A percentile compares a stretch with the other conserved stretches of the same genome.
phyloP scores from a whole-genome alignment of 2,329 filamentous ascomycete species.

The Fusarium siculi region DNA sequence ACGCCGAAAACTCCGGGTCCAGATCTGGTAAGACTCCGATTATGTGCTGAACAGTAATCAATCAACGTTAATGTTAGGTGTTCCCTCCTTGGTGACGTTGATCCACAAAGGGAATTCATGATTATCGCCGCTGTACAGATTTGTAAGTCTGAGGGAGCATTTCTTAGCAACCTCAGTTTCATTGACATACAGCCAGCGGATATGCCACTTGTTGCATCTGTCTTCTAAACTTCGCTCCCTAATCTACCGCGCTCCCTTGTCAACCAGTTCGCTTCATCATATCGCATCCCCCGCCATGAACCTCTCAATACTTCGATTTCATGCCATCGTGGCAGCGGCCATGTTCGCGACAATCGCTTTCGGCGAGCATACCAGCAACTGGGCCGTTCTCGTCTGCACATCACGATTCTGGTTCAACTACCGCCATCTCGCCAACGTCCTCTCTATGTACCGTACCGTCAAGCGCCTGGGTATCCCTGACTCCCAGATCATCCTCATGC shows the following conservation, averaged over 20 bases:
- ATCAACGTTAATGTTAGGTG: constrained; percentile 14
- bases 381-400: constrained; percentile 98
- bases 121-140: constrained; percentile 32
- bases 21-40: constrained; percentile 10
- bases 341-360: constrained; percentile 59
- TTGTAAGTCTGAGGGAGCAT: constrained; percentile 40
- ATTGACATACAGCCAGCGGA: constrained; percentile 12
- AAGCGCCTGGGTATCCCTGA: constrained; percentile 98
- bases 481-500: constrained; percentile 99
- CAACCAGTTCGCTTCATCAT: constrained; percentile 10
- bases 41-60: neutral
- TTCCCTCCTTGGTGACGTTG: constrained; percentile 36
- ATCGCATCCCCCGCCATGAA: constrained; percentile 57
- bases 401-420: constrained; percentile 99
- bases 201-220: constrained; percentile 29
- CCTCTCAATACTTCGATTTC: constrained; percentile 57
- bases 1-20: constrained; percentile 38
- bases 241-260: constrained; percentile 9
- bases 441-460: constrained; percentile 97
- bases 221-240: constrained; percentile 24
- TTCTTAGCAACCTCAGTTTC: constrained; percentile 28
- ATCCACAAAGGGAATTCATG: constrained; percentile 34
- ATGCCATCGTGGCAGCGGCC: constrained; percentile 59
- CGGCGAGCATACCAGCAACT: constrained; percentile 94
- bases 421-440: constrained; percentile 95